phyloP scores from a whole-genome alignment of 805 yeast species.

The Metschnikowia peoriensis region DNA sequence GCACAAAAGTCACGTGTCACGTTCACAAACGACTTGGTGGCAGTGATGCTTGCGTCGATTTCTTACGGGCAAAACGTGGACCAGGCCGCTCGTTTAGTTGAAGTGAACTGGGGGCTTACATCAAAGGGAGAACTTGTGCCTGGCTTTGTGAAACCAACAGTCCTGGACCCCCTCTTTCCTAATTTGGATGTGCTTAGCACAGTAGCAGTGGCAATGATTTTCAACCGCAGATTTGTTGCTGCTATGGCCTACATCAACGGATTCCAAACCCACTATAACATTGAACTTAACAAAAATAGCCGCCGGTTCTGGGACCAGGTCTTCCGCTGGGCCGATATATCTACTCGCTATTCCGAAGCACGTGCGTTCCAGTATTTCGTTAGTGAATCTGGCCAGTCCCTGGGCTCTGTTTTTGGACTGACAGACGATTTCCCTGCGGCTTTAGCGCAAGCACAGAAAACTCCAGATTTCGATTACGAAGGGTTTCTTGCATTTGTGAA shows the following conservation, averaged over 20 bases:
- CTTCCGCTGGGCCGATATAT: constrained; percentile 37
- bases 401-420: constrained; percentile 10
- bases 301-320: constrained; percentile 36
- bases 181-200: constrained; percentile 25
- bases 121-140: constrained; percentile 21
- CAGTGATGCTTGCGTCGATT: constrained; percentile 32
- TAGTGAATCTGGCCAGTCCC: constrained; percentile 16
- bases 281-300: constrained; percentile 18
- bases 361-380: constrained; percentile 29
- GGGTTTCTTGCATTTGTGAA: constrained; percentile 29
- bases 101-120: constrained; percentile 32
- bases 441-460: constrained; percentile 28
- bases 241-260: constrained; percentile 35
- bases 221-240: constrained; percentile 29
- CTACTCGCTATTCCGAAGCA: constrained; percentile 28
- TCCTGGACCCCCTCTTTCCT: constrained; percentile 24
- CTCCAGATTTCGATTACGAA: constrained; percentile 39
- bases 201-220: constrained; percentile 32
- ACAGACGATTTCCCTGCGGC: constrained; percentile 8
- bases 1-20: constrained; percentile 1
- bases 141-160: constrained; percentile 4
- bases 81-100: constrained; percentile 25
- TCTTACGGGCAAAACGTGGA: constrained; percentile 26
- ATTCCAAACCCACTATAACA: constrained; percentile 31
- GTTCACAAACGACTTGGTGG: constrained; percentile 24